Percentiles rank a stretch among this genome's conserved stretches.
phyloP scores from a whole-genome alignment of 768 basidiomycete genomes.

The Amanita inopinata region DNA sequence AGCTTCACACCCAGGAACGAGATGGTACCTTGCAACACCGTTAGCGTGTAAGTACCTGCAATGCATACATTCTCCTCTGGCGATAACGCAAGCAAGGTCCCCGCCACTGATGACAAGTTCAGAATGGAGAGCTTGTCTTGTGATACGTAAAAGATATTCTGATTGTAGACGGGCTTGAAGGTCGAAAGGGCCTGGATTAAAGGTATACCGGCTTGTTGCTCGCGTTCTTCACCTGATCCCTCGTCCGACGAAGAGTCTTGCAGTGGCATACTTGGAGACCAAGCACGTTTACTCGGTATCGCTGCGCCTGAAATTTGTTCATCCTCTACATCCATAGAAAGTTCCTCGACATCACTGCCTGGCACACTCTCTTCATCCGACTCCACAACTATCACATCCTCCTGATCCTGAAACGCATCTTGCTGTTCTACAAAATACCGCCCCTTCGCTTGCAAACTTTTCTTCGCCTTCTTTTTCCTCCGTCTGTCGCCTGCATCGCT shows the following conservation, averaged over 20 bases:
- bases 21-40: slow-evolving; percentile 54
- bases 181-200: slow-evolving; percentile 30
- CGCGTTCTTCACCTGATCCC: slow-evolving; percentile 22
- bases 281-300: slow-evolving; percentile 26
- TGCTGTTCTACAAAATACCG: slow-evolving; percentile 24
- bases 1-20: slow-evolving; percentile 47
- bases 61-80: slow-evolving; percentile 48
- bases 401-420: slow-evolving; percentile 25
- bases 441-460: too few relatives aligned
- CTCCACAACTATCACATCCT: slow-evolving; percentile 30
- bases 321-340: slow-evolving; percentile 10
- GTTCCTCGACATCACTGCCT: slow-evolving; percentile 15
- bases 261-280: slow-evolving; percentile 51
- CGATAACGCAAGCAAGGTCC: slow-evolving; percentile 34
- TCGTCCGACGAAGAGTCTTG: slow-evolving; percentile 37
- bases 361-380: slow-evolving; percentile 27
- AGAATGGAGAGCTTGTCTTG: slow-evolving; percentile 26
- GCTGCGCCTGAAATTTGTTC: slow-evolving; percentile 5
- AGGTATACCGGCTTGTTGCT: slow-evolving; percentile 12
- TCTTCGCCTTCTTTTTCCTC: slow-evolving; percentile 16
- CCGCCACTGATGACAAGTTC: slow-evolving; percentile 17
- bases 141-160: slow-evolving; percentile 38
- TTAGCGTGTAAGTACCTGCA: slow-evolving; percentile 56
- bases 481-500: not conserved
- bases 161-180: slow-evolving; percentile 33